Base-by-base conservation (phyloP, 208 protist genomes). In the Leishmania martiniquensis region DNA sequence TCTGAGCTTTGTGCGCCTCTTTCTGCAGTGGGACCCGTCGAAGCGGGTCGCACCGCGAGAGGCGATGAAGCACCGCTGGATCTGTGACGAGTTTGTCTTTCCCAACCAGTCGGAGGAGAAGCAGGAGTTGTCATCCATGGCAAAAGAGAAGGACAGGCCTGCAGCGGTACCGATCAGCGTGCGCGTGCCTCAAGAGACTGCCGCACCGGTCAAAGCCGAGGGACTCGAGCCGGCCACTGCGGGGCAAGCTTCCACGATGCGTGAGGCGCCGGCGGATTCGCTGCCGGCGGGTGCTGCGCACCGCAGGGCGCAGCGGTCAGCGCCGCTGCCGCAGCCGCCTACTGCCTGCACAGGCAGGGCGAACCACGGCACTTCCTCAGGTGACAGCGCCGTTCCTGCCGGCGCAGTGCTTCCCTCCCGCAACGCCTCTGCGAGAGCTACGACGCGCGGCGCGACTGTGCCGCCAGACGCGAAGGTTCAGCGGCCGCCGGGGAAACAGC, bases 41-140 rank as follows among this genome's bases (percentile, higher is more conserved):
- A 60, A 89, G 42, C 91, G 93, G 13, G 85, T 81, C 13, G 20
- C 82, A 0, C 91, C 93, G 37, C 80, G 86, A 4, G 86, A 85
- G 60, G 91, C 91, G 65, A 94, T 97, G 93, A 81, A 75, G 63
- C 93, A 97, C 76, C 78, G 73, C 54, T 97, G 91, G 91, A 89
- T 97, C 32, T 68, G 72, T 15, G 82, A 85, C 57, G 80, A 90
- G 54, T 91, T 96, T 72, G 84, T 88, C 45, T 85, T 91, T 77
- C 73, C 72, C 1, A 73, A 52, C 12, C 25, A 4, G 12, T 32
- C 72, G 4, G 57, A 47, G 49, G 57, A 67, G n/a, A 47, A 51
- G 59, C 34, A 10, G 29, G 7, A 15, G 29, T 22, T 44, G 9
- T 54, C 72, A 45, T 49, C 59, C 0, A 20, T 34, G 13, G 9